Evolutionary conservation across 768 basidiomycete genomes (phyloP).

Genomic region (Coprinopsis cinerea): DNA sequence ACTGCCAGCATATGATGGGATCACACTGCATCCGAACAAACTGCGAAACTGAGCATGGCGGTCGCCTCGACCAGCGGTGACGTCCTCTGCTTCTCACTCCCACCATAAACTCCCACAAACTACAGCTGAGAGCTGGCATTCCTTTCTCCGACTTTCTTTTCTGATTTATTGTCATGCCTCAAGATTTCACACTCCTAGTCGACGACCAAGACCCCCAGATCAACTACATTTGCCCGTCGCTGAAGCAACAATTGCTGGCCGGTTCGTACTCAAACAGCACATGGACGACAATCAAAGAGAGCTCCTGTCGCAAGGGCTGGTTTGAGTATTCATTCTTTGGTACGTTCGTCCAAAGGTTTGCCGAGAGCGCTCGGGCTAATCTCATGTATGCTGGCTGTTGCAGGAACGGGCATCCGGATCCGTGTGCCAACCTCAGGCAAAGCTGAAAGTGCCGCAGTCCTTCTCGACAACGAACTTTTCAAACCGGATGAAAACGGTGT

Average conservation of each 20-base stretch:
- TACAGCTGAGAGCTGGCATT: constrained; percentile 19
- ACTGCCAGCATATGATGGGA: too few relatives aligned
- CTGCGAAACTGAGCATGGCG: too few relatives aligned
- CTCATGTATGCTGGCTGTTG: not conserved
- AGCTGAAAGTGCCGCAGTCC: constrained; percentile 26
- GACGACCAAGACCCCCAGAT: constrained; percentile 33
- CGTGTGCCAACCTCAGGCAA: constrained; percentile 19
- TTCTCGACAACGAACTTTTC: constrained; percentile 31
- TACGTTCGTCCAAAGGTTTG: constrained; percentile 12
- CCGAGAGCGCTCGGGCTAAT: not conserved
- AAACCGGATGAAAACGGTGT: constrained; percentile 23
- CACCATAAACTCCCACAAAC: constrained; percentile 1
- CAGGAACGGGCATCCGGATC: constrained; percentile 29
- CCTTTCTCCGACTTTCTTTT: constrained; percentile 15
- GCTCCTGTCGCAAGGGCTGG: constrained; percentile 30
- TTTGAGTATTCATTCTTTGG: constrained; percentile 35
- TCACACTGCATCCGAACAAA: too few relatives aligned
- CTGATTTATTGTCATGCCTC: constrained; percentile 12
- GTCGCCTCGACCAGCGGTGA: too few relatives aligned
- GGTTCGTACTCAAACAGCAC: constrained; percentile 34
- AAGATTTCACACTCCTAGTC: constrained; percentile 24
- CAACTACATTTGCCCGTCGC: constrained; percentile 31
- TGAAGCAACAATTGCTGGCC: constrained; percentile 23
- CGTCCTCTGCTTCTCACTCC: constrained; percentile 1
- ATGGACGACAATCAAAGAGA: constrained; percentile 29